These are phyloP conservation scores for Solanum piurae DNA, from an alignment of 257 asterid genomes.

Conservation along the genomic window DNA sequence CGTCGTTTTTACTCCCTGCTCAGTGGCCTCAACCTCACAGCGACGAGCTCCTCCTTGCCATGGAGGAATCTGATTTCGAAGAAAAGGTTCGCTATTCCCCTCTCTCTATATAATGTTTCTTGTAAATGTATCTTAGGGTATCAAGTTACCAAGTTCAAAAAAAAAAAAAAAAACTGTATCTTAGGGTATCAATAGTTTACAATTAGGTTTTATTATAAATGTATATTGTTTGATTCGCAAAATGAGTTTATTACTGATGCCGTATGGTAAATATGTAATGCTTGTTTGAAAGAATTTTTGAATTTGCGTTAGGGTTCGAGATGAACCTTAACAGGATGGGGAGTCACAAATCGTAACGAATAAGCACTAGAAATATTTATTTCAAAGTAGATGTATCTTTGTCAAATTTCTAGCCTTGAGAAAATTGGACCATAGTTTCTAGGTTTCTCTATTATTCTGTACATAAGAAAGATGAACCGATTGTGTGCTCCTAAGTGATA, in stretches of 20 bases:
- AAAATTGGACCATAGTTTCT: neutral
- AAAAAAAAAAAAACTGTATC: too few species aligned
- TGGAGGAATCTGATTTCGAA: conserved; percentile 82
- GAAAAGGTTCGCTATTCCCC: conserved; percentile 44
- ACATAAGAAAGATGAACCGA: neutral
- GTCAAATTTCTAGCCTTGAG: neutral
- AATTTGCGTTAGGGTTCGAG: neutral
- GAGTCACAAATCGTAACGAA: neutral
- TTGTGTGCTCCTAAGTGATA: neutral
- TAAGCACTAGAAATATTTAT: neutral
- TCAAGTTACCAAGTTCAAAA: too few species aligned
- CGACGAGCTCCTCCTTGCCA: conserved; percentile 84
- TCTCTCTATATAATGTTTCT: neutral
- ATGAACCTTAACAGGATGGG: neutral
- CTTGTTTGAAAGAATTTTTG: neutral
- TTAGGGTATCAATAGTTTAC: neutral
- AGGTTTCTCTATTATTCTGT: neutral
- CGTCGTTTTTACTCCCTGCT: conserved; percentile 61
- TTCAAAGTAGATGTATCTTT: neutral
- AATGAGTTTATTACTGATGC: neutral
- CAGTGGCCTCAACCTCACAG: conserved; percentile 90
- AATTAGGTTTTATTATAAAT: neutral
- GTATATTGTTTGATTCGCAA: neutral
- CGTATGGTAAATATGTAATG: neutral
- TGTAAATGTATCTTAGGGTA: neutral